phyloP scores from a whole-genome alignment of 2,329 filamentous ascomycete genomes.

The Lasiodiplodia sp. region DNA sequence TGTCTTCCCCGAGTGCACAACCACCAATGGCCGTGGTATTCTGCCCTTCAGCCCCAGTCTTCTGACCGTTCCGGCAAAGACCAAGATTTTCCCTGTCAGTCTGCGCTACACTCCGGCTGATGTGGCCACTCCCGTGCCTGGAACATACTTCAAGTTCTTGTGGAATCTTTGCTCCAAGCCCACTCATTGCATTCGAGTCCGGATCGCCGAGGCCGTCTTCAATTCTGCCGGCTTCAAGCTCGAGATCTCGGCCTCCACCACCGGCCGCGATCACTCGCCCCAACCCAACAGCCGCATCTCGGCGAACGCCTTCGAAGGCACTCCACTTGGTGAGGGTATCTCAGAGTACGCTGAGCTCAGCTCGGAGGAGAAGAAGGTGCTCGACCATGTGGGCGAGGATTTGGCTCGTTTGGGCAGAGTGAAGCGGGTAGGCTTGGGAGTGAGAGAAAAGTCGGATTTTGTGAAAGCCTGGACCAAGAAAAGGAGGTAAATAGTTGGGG shows the following conservation, averaged over 20 bases:
- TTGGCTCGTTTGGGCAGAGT: conserved; percentile 87
- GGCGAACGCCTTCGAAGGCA: conserved; percentile 11
- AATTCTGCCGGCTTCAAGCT: conserved; percentile 36
- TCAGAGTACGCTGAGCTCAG: conserved; percentile 45
- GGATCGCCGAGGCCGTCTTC: conserved; percentile 79
- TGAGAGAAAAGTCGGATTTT: conserved; percentile 84
- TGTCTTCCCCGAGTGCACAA: conserved; percentile 92
- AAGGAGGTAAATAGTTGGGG: conserved; percentile 35
- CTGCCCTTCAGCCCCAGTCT: conserved; percentile 82
- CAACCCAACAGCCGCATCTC: not conserved
- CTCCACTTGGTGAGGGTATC: conserved; percentile 10
- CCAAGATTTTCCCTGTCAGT: conserved; percentile 88
- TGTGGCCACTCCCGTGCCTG: conserved; percentile 87
- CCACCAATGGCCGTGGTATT: conserved; percentile 91
- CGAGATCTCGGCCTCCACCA: not conserved
- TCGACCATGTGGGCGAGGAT: conserved; percentile 84
- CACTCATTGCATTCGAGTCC: conserved; percentile 87
- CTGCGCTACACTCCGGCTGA: conserved; percentile 88
- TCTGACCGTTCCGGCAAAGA: conserved; percentile 68
- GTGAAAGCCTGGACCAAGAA: conserved; percentile 71
- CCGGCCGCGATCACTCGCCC: conserved; percentile 12
- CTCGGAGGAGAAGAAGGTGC: conserved; percentile 69
- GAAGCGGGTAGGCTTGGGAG: conserved; percentile 84
- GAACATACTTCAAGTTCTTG: conserved; percentile 74
- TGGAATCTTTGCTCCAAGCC: conserved; percentile 87